Base-by-base conservation (phyloP, 2,329 filamentous ascomycete species). In the Cercospora citrullina region DNA sequence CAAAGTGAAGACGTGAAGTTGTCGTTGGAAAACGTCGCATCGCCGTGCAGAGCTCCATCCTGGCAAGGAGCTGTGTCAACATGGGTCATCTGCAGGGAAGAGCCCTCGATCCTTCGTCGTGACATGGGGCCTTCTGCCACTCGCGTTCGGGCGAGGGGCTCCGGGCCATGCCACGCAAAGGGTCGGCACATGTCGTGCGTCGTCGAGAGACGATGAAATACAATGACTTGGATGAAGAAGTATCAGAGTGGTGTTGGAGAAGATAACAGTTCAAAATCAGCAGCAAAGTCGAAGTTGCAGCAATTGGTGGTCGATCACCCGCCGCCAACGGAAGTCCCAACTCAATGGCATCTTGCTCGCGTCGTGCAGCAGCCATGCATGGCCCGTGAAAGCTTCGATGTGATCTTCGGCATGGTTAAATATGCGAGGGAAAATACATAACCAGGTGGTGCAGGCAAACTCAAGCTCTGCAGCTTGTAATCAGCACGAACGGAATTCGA, bases 1-100 rank as follows among this genome's bases (percentile, higher is more conserved):
- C 60, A 36, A 63, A 51, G 21, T 53, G 28, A 7, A 64, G 55
- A 55, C 65, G 39, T 67, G 65, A 64, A 51, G 60, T 67, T 16
- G 60, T 36, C 42, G 39, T 63, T 33, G 14, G 18, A 36, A 31
- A 36, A 26, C n/a, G 42, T 63, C 36, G n/a, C 12, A 36, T 12
- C 42, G 39, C 28, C 60, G 39, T 53, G 12, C 39, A 63, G 48
- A 53, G 42, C 45, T 53, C 12, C 12, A 53, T 33, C 60, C 60
- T 53, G 45, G 60, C 48, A 42, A 30, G 36, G 60, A 48, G 39
- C 58, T 45, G 14, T 57, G 36, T 39, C 48, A 16, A 30, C 51
- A 57, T 21, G 51, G 51, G 12, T 30, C 48, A 53, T 26, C 18
- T 26, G 48, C 48, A 53, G 48, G 48, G 48, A 21, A 26, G 18